phyloP scores from a whole-genome alignment of 345 rosid species.

The Aquilaria malaccensis region DNA sequence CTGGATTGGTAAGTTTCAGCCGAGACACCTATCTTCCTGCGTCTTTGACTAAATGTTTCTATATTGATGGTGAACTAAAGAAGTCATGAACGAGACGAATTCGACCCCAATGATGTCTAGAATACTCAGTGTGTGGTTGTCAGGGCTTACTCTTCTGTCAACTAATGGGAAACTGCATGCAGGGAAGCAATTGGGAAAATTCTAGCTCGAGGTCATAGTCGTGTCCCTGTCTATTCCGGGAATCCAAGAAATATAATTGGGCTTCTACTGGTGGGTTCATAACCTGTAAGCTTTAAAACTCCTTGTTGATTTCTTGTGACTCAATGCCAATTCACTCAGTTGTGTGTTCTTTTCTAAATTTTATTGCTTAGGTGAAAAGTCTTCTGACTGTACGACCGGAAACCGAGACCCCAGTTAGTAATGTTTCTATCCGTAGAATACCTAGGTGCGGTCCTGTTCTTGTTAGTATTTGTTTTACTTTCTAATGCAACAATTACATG shows the following conservation, averaged over 20 bases:
- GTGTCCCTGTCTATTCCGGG: conserved; percentile 71
- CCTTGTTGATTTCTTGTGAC: conserved; percentile 5
- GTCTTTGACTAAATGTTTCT: conserved; percentile 20
- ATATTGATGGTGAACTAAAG: too few species aligned
- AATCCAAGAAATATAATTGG: conserved; percentile 70
- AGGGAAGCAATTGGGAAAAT: conserved; percentile 87
- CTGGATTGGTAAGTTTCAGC: conserved; percentile 58
- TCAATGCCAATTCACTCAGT: conserved; percentile 4
- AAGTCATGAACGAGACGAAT: too few species aligned
- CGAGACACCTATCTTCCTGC: conserved; percentile 11
- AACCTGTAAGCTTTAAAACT: conserved; percentile 10
- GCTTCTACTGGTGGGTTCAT: conserved; percentile 54
- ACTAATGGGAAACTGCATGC: conserved; percentile 9
- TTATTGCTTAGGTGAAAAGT: conserved; percentile 50
- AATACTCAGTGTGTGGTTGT: too few species aligned
- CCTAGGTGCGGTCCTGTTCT: conserved; percentile 43
- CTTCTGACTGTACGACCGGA: conserved; percentile 77
- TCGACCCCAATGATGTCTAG: too few species aligned
- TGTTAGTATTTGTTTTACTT: conserved; percentile 1
- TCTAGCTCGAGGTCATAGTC: conserved; percentile 73
- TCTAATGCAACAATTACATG: not conserved
- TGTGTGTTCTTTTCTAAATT: conserved; percentile 6
- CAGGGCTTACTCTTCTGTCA: too few species aligned
- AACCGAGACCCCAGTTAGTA: conserved; percentile 71
- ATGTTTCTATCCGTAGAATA: conserved; percentile 73